Evolutionary conservation across 2,329 filamentous ascomycete species (phyloP).

Genomic region (Alternaria brassicicola): DNA sequence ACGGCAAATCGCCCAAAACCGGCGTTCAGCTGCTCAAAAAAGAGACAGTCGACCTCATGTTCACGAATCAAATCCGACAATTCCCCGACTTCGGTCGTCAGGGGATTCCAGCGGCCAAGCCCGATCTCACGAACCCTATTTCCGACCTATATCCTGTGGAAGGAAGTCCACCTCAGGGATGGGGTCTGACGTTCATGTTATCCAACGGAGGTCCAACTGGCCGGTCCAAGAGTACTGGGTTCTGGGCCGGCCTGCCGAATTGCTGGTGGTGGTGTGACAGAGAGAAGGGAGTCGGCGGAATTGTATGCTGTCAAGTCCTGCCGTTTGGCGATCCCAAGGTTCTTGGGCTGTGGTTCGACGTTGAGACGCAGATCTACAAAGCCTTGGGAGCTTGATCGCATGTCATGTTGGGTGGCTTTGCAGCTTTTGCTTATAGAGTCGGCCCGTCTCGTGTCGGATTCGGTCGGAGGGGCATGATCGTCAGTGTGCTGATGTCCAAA

Average conservation of each 20-base stretch:
- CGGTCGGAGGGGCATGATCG: neutral
- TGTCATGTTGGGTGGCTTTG: neutral
- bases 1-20: slow-evolving; percentile 65
- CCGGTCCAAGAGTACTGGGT: slow-evolving; percentile 50
- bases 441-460: slow-evolving; percentile 1
- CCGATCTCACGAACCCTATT: slow-evolving; percentile 57
- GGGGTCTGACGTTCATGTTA: slow-evolving; percentile 66
- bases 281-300: slow-evolving; percentile 60
- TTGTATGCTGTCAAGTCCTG: slow-evolving; percentile 39
- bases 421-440: neutral
- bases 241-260: slow-evolving; percentile 67
- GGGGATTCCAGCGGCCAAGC: slow-evolving; percentile 55
- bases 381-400: slow-evolving; percentile 10
- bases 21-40: slow-evolving; percentile 60
- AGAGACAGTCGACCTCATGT: slow-evolving; percentile 68
- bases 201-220: slow-evolving; percentile 40
- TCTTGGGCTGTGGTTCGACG: slow-evolving; percentile 9
- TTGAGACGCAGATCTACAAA: slow-evolving; percentile 17
- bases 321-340: slow-evolving; percentile 40
- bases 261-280: slow-evolving; percentile 67
- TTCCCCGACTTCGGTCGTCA: slow-evolving; percentile 59
- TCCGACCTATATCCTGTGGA: slow-evolving; percentile 57
- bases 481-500: neutral
- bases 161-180: slow-evolving; percentile 63
- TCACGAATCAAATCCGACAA: slow-evolving; percentile 63